Percentiles rank a stretch among this genome's conserved stretches.
Conservation (phyloP, 2,329 filamentous ascomycete genomes). For the Neopestalotiopsis rosae region DNA sequence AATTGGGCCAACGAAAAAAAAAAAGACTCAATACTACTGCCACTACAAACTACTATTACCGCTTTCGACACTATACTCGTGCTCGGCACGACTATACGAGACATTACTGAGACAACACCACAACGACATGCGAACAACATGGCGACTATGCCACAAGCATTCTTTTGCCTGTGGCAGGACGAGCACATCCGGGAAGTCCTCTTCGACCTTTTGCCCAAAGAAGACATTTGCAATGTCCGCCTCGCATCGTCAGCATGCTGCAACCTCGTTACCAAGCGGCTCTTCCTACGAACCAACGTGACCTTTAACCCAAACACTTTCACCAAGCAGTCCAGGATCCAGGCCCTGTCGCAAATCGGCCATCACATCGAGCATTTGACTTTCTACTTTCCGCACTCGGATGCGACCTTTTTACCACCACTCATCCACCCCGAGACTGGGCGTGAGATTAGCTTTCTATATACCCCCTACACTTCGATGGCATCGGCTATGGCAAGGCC, state of each 20-base stretch:
- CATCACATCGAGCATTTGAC: constrained; percentile 78
- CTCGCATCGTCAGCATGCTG: constrained; percentile 73
- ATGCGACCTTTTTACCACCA: constrained; percentile 84
- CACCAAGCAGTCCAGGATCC: constrained; percentile 73
- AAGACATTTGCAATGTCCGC: constrained; percentile 65
- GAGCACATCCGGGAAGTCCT: constrained; percentile 55
- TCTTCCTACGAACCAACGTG: constrained; percentile 73
- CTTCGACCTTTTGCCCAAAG: constrained; percentile 53
- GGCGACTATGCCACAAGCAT: constrained; percentile 54
- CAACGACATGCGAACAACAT: constrained; percentile 57
- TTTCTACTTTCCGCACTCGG: constrained; percentile 77
- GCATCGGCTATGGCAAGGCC: constrained; percentile 66
- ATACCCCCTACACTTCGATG: constrained; percentile 76
- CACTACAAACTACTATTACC: constrained; percentile 8
- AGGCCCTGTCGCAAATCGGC: constrained; percentile 78
- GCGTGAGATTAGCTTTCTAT: constrained; percentile 79
- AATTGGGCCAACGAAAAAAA: constrained; percentile 12
- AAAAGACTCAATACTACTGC: no score
- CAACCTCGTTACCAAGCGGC: constrained; percentile 69
- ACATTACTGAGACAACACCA: constrained; percentile 23
- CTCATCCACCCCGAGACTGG: constrained; percentile 79
- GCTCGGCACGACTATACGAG: constrained; percentile 20
- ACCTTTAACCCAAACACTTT: constrained; percentile 78
- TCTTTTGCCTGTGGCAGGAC: constrained; percentile 62
- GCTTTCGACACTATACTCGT: no score